Evolutionary conservation across 345 rosid species (phyloP).

Genomic region (Ceriops decandra): DNA sequence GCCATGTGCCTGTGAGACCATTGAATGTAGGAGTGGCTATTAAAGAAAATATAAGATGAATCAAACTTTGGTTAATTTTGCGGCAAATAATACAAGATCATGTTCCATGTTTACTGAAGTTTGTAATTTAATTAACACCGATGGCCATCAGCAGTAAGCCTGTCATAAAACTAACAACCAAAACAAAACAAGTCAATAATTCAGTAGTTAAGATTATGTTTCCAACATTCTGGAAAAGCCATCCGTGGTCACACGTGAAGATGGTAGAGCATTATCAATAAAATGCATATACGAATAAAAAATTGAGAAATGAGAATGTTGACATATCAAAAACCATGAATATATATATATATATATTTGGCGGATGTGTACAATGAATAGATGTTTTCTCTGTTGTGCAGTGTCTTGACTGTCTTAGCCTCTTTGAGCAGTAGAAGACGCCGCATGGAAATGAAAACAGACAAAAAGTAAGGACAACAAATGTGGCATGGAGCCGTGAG

Average conservation of each 20-base stretch:
- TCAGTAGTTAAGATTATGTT: neutral
- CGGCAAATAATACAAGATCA: neutral
- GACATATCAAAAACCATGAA: too few relatives aligned
- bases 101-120: conserved; percentile 2
- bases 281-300: too few relatives aligned
- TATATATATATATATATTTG: too few relatives aligned
- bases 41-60: neutral
- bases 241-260: too few relatives aligned
- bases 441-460: neutral
- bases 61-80: neutral
- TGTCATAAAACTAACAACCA: neutral
- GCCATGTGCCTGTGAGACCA: neutral
- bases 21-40: neutral
- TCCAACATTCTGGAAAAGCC: too few relatives aligned
- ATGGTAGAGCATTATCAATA: too few relatives aligned
- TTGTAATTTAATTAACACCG: neutral
- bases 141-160: neutral
- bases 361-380: too few relatives aligned
- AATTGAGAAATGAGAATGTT: too few relatives aligned
- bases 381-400: too few relatives aligned
- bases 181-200: neutral
- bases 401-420: too few relatives aligned
- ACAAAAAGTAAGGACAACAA: conserved; percentile 19
- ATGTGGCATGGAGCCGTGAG: neutral
- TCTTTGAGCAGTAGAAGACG: too few relatives aligned